Evolutionary conservation across 768 basidiomycete genomes (phyloP).

Genomic region (Cystobasidium tubakii): DNA sequence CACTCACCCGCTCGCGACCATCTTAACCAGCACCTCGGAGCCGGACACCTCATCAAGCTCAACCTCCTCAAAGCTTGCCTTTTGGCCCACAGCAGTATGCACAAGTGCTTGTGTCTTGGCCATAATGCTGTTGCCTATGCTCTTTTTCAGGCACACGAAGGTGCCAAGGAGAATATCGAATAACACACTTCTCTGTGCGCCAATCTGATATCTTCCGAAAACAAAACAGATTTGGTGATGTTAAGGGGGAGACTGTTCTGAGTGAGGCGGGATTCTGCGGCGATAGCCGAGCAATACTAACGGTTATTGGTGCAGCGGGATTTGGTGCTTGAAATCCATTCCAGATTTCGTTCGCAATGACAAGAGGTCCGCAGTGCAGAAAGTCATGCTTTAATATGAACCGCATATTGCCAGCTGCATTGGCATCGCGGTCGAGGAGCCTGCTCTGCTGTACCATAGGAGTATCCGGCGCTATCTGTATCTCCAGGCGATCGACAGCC

Average conservation of each 20-base stretch:
- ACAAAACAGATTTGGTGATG: neutral
- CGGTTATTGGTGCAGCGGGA: neutral
- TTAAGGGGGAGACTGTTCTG: no score
- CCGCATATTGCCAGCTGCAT: neutral
- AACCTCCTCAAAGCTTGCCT: neutral
- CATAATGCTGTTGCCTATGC: neutral
- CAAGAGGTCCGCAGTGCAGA: neutral
- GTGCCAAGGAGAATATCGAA: neutral
- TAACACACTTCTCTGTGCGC: neutral
- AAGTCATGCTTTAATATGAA: neutral
- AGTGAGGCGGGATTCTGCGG: neutral
- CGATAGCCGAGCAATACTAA: neutral
- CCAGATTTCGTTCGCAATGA: neutral
- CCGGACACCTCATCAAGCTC: neutral
- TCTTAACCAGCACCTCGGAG: neutral
- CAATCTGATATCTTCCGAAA: neutral
- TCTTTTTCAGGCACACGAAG: neutral
- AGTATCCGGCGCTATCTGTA: neutral
- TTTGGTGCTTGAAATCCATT: neutral
- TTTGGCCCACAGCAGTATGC: neutral
- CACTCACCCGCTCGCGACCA: slow-evolving; percentile 3
- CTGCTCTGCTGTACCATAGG: neutral
- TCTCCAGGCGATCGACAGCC: neutral
- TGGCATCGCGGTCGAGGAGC: neutral
- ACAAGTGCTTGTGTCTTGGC: neutral